Base-by-base conservation (phyloP, 306 rosid genomes). In the Comarum palustre region DNA sequence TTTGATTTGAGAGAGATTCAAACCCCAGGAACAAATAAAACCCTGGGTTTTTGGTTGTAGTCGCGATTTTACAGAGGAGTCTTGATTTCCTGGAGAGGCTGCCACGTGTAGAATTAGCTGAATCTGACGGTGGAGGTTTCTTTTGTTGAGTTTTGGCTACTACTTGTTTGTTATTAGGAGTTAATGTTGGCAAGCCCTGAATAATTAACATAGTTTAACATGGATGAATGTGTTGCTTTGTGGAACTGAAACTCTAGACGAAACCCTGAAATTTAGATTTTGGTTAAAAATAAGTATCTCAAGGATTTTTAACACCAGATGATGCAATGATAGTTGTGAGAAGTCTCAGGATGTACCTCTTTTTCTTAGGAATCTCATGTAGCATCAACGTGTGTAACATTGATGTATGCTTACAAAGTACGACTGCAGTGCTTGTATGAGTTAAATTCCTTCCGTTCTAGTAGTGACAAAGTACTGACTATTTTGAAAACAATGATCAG, bases 1-100 rank as follows among this genome's bases (percentile, higher is more conserved):
- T 10, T 13, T 29, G 65, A n/a, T 59, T 69, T 11, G 36, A 29
- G 66, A 68, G 62, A 54, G 73, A 72, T 66, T 58, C 70, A 73
- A 70, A 71, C 48, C 29, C 47, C 47, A 46, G 38, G 65, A 61
- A 52, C 38, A 62, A 29, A 47, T 2, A 36, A 32, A 15, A 8
- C 16, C 25, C 22, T 57, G 61, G 66, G 50, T 54, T 68, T 63
- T 41, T 9, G 13, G 45, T 9, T 10, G 43, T 9, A 39, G 43
- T 39, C 43, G 41, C 41, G 38, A 5, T 38, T 36, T 38, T 38
- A 34, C 6, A 38, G 41, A 6, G 41, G 1, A 7, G 41, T 38
- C 41, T 38, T 38, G 41, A 38, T 38, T 38, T 38, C 43, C 43
- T 39, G 2, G 43, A 39, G 14, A 12, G 45, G 14, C 45, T 10